These are phyloP conservation scores for Mycena belliarum DNA, from an alignment of 768 basidiomycete genomes.

Conservation along the genomic window DNA sequence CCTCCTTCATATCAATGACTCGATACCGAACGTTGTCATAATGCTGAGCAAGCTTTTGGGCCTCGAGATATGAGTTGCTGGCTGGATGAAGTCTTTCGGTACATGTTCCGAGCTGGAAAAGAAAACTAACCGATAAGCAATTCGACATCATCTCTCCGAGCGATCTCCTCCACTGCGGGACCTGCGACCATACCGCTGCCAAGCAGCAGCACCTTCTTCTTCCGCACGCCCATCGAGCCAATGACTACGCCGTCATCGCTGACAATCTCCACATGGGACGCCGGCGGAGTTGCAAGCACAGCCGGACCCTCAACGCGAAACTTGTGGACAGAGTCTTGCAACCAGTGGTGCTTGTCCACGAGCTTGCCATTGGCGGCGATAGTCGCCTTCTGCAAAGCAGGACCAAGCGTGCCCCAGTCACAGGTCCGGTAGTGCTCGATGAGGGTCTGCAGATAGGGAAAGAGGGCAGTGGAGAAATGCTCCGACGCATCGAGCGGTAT, in stretches of 20 bases:
- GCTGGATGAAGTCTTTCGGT: conserved; percentile 43
- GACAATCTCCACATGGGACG: background rate
- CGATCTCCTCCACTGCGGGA: background rate
- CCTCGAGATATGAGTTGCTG: conserved; percentile 68
- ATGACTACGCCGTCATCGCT: conserved; percentile 2
- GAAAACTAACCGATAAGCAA: conserved; percentile 9
- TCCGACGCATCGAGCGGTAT: conserved; percentile 80
- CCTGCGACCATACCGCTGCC: conserved; percentile 87
- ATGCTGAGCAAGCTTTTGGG: conserved; percentile 44
- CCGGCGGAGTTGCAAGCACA: background rate
- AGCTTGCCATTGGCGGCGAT: conserved; percentile 65
- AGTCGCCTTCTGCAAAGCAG: conserved; percentile 68
- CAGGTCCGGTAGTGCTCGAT: conserved; percentile 42
- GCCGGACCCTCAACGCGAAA: conserved; percentile 34
- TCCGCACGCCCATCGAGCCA: conserved; percentile 27
- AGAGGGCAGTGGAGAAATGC: conserved; percentile 68
- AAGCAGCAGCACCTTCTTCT: conserved; percentile 75
- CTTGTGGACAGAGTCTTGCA: conserved; percentile 50
- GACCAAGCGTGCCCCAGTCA: conserved; percentile 27
- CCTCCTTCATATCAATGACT: conserved; percentile 61
- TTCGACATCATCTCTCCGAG: background rate
- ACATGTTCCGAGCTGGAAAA: too few relatives aligned
- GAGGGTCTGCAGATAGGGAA: conserved; percentile 67
- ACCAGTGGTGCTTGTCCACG: conserved; percentile 53
- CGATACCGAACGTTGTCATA: conserved; percentile 56